These are phyloP conservation scores for Barnettozyma sp. DNA, from an alignment of 805 yeast species.

Conservation along the genomic window DNA sequence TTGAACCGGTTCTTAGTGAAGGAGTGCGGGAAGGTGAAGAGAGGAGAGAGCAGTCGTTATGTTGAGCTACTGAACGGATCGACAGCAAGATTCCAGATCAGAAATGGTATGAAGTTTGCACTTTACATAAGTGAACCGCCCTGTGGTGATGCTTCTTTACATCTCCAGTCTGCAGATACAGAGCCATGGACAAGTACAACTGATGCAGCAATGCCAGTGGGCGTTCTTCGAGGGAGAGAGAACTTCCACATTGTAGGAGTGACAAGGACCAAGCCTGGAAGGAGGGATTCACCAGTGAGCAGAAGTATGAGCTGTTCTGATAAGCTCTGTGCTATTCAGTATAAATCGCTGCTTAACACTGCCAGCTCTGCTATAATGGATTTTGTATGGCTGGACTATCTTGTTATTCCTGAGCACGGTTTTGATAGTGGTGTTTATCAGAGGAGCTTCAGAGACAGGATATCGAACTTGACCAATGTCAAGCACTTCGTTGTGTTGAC, in stretches of 20 bases:
- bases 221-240: constrained; percentile 54
- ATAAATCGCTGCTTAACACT: constrained; percentile 45
- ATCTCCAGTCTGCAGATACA: constrained; percentile 27
- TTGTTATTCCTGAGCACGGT: constrained; percentile 40
- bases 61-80: constrained; percentile 1
- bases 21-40: constrained; percentile 12
- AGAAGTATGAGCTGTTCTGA: constrained; percentile 86
- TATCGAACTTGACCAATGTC: constrained; percentile 5
- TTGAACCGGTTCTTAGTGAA: constrained; percentile 40
- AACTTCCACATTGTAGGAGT: constrained; percentile 49
- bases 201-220: background rate
- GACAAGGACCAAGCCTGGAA: constrained; percentile 90
- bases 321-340: constrained; percentile 62
- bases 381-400: constrained; percentile 36
- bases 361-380: constrained; percentile 32
- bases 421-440: constrained; percentile 12
- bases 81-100: constrained; percentile 27
- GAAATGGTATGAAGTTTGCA: constrained; percentile 38
- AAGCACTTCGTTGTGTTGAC: no score
- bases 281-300: constrained; percentile 67
- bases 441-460: constrained; percentile 17
- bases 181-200: constrained; percentile 16
- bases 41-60: constrained; percentile 12
- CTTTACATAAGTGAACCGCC: constrained; percentile 72
- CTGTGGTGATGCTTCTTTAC: constrained; percentile 86